Evolutionary conservation across 768 basidiomycete genomes (phyloP).

Genomic region (Lanmaoa pseudosensibilis): DNA sequence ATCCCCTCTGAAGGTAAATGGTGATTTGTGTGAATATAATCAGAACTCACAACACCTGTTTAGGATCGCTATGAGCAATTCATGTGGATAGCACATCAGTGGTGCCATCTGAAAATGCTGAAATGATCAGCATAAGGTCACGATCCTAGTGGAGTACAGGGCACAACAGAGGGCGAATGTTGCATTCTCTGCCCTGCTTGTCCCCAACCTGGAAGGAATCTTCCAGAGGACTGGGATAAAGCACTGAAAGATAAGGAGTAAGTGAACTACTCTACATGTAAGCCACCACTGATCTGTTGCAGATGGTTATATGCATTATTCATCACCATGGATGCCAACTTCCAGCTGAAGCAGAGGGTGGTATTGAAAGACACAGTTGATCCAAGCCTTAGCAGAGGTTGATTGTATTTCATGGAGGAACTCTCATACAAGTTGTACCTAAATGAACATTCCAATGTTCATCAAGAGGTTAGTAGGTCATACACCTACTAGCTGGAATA

Average conservation of each 20-base stretch:
- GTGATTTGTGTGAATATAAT: too few relatives aligned
- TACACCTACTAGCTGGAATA: background rate
- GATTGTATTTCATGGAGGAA: constrained; percentile 27
- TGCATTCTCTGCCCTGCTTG: background rate
- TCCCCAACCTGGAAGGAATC: background rate
- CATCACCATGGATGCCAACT: constrained; percentile 32
- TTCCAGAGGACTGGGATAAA: background rate
- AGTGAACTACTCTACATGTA: too few relatives aligned
- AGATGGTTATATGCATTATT: constrained; percentile 26
- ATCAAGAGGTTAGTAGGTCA: constrained; percentile 15
- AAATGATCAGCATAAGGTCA: background rate
- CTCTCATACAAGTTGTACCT: constrained; percentile 20
- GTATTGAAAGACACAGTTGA: constrained; percentile 14
- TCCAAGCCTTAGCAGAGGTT: constrained; percentile 23
- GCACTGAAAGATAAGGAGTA: too few relatives aligned
- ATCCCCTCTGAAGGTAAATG: background rate
- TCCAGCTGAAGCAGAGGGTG: constrained; percentile 23
- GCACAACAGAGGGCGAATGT: background rate
- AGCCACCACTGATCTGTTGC: background rate
- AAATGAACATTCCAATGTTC: background rate
- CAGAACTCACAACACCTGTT: background rate
- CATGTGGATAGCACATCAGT: background rate
- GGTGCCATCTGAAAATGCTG: background rate
- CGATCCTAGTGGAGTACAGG: background rate
- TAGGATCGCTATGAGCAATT: background rate